These are phyloP conservation scores for Usnea hakonensis DNA, from an alignment of 495 filamentous ascomycete species.

Conservation along the genomic window DNA sequence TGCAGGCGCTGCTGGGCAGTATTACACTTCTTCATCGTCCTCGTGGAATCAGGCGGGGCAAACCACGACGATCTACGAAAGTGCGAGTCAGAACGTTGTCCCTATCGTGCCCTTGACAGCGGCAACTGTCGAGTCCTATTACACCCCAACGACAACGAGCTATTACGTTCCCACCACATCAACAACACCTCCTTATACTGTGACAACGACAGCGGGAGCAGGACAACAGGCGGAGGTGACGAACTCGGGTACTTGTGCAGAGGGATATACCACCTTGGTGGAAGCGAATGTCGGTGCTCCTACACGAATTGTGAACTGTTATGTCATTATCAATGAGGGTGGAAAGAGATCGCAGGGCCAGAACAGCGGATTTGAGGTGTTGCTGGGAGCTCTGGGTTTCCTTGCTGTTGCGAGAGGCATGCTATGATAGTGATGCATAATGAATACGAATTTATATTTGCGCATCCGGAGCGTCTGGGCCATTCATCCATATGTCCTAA, in stretches of 20 bases:
- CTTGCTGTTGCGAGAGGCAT: background rate
- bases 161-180: background rate
- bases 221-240: slow-evolving; percentile 8
- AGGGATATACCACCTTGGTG: slow-evolving; percentile 17
- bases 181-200: background rate
- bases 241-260: background rate
- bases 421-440: background rate
- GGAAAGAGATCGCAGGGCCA: background rate
- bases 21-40: background rate
- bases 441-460: background rate
- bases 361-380: background rate
- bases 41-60: slow-evolving; percentile 3
- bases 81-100: slow-evolving; percentile 2
- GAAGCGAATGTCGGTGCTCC: slow-evolving; percentile 15
- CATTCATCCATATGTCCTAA: background rate
- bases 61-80: slow-evolving; percentile 14
- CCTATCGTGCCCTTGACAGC: slow-evolving; percentile 12
- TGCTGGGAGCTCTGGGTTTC: background rate
- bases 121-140: slow-evolving; percentile 10
- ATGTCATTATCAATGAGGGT: slow-evolving; percentile 17
- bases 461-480: background rate
- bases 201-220: slow-evolving; percentile 6
- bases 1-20: slow-evolving; percentile 11
- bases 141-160: slow-evolving; percentile 1
- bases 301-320: slow-evolving; percentile 13